phyloP scores from a whole-genome alignment of 2,329 filamentous ascomycete species.

The Neofusicoccum sp. region DNA sequence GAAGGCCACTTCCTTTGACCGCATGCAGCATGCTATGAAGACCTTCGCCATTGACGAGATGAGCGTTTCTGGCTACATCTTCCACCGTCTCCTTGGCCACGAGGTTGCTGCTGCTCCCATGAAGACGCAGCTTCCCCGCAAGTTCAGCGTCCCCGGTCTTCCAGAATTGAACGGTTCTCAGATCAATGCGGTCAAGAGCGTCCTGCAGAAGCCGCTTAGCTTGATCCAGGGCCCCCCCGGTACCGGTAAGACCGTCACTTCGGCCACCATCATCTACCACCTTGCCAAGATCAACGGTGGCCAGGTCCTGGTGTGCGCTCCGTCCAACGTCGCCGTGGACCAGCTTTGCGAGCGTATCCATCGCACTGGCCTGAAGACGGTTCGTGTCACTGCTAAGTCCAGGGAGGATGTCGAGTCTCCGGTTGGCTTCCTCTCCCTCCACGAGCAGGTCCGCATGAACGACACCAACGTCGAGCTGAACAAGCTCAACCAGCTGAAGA shows the following conservation, averaged over 20 bases:
- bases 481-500: conserved; percentile 92
- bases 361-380: conserved; percentile 90
- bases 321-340: conserved; percentile 97
- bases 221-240: conserved; percentile 96
- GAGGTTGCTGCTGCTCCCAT: conserved; percentile 93
- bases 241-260: conserved; percentile 98
- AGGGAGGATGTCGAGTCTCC: conserved; percentile 99
- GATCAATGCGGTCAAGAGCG: conserved; percentile 93
- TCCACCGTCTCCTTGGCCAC: conserved; percentile 93
- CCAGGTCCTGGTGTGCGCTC: conserved; percentile 93
- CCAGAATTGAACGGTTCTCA: conserved; percentile 95
- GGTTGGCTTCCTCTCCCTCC: conserved; percentile 90
- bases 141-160: conserved; percentile 92
- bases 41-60: conserved; percentile 97
- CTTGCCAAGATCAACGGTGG: conserved; percentile 92
- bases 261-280: conserved; percentile 97
- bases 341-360: conserved; percentile 98
- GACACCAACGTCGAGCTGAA: conserved; percentile 92
- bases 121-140: conserved; percentile 94
- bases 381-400: conserved; percentile 97
- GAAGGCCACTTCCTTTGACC: conserved; percentile 99
- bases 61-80: conserved; percentile 98
- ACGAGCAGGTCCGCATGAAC: conserved; percentile 97
- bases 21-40: conserved; percentile 99
- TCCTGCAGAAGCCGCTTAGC: conserved; percentile 89